Base-by-base conservation (phyloP, 306 rosid species). In the Rubus parviflorus region DNA sequence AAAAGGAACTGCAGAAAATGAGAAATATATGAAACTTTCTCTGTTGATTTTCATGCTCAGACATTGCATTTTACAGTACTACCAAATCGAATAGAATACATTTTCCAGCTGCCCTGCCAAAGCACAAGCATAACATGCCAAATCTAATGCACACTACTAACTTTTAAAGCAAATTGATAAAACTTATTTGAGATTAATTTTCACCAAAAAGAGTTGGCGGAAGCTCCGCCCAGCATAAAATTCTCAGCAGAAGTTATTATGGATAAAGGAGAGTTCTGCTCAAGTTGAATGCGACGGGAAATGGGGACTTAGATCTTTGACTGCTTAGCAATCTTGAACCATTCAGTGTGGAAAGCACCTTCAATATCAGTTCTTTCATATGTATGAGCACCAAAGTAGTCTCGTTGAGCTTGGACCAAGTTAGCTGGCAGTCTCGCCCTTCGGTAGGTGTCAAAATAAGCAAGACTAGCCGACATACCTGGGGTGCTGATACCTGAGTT, bases 401-500 rank as follows among this genome's bases (percentile, higher is more conserved):
- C 98, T 49, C 98, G 76, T 58, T 93, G 98, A 76, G 98, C 98
- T 90, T 93, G 97, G 81, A 93, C 97, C 89, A 91, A 80, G 81
- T 93, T 93, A 61, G 98, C 97, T 0, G 98, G 96, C 83, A 93
- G 82, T 70, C 91, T 88, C 23, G 69, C 88, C 90, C 98, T 91
- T 78, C 97, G 85, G 81, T 91, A 91, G 45, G 83, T 72, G 82
- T 93, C 98, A 19, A 93, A 91, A 75, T 91, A 91, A 71, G 98
- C 98, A 75, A 93, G 97, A 85, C 97, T 93, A 68, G 97, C 87
- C 48, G 98, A 89, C 98, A 93, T 91, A 75, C 98, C 98, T 3
- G 98, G 98, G 80, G 93, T 89, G 86, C 90, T 89, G 73, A 91
- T 87, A 37, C 98, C 98, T 0, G 91, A 86, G 85, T 89, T 93